phyloP scores from a whole-genome alignment of 345 rosid species.

The Heritiera littoralis region DNA sequence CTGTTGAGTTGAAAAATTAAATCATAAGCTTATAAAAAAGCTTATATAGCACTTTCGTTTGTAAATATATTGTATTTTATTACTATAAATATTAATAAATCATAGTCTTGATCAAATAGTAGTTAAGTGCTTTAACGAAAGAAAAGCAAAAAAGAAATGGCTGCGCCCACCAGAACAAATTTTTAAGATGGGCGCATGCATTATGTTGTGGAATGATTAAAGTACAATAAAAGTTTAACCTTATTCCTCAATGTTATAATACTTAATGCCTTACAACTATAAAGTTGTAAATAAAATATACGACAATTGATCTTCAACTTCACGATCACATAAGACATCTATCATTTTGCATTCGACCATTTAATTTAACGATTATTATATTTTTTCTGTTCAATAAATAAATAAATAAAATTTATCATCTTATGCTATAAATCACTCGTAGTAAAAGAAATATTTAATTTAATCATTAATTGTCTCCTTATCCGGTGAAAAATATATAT shows the following conservation, averaged over 20 bases:
- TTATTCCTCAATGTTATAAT: constrained; percentile 7
- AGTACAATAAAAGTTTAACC: constrained; percentile 9
- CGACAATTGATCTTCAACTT: background rate
- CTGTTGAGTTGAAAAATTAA: too few species aligned
- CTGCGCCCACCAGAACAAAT: constrained; percentile 15
- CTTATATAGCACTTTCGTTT: background rate
- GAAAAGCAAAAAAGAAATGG: background rate
- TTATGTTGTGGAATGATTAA: constrained; percentile 26
- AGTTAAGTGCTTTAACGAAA: constrained; percentile 5
- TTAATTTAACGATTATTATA: background rate
- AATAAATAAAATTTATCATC: too few species aligned
- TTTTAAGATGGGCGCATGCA: constrained; percentile 11
- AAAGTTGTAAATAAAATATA: constrained; percentile 14
- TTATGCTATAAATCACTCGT: too few species aligned
- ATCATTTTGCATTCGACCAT: background rate
- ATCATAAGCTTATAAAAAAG: too few species aligned
- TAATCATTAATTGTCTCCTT: background rate
- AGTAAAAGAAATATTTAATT: too few species aligned
- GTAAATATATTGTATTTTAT: background rate
- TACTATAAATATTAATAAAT: background rate
- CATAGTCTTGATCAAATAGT: constrained; percentile 13
- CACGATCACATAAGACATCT: background rate
- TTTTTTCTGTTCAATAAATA: too few species aligned
- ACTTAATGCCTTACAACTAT: constrained; percentile 40
- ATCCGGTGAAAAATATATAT: background rate